A percentile compares a stretch with the other conserved stretches of the same genome.
Conservation (phyloP, 2,329 filamentous ascomycete genomes). For the Neofusicoccum laricinum region DNA sequence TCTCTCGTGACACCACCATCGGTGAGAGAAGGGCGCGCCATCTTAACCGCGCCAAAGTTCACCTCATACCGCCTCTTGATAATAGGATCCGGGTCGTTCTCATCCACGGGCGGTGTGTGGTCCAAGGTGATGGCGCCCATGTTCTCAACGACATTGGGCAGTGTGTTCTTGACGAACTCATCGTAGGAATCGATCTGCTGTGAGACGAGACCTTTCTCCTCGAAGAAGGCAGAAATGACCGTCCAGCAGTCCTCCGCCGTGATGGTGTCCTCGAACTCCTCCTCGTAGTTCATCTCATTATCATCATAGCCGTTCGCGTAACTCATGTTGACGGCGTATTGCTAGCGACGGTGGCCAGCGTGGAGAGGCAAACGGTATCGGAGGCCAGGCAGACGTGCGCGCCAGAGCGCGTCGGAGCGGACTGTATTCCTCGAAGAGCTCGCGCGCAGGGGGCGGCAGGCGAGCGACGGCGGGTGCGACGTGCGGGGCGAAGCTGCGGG, state of each 20-base stretch:
- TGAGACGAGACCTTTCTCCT: conserved; percentile 90
- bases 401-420: conserved; percentile 8
- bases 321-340: conserved; percentile 28
- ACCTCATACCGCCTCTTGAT: conserved; percentile 91
- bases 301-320: conserved; percentile 60
- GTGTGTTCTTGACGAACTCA: conserved; percentile 90
- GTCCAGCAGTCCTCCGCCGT: conserved; percentile 98
- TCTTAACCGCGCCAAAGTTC: conserved; percentile 85
- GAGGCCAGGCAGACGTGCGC: conserved; percentile 2
- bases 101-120: conserved; percentile 76
- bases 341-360: not conserved
- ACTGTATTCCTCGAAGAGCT: conserved; percentile 3
- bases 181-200: conserved; percentile 99
- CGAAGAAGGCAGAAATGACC: conserved; percentile 96
- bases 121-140: conserved; percentile 91
- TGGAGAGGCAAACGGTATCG: not conserved
- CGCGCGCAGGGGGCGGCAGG: not conserved
- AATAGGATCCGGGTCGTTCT: conserved; percentile 70
- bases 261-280: conserved; percentile 64
- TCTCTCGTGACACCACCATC: conserved; percentile 85
- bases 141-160: conserved; percentile 92
- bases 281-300: conserved; percentile 43
- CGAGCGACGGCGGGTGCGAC: not conserved
- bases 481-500: not conserved
- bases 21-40: conserved; percentile 85